Base-by-base conservation (phyloP, 495 filamentous ascomycete species). In the Lepraria neglecta region DNA sequence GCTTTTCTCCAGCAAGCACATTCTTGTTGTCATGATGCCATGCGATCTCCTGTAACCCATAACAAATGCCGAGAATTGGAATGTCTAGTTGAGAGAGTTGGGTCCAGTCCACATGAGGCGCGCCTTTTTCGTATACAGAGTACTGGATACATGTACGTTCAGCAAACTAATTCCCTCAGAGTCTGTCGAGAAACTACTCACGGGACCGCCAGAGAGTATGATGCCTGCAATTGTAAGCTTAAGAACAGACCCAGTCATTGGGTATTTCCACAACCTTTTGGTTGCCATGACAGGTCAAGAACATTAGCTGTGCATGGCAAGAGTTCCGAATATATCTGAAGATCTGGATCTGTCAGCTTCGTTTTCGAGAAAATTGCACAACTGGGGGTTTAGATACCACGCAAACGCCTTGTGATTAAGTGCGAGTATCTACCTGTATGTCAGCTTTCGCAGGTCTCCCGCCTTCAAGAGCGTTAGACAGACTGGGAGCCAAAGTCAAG, bases 261-360 rank as follows among this genome's bases (percentile, higher is more conserved):
- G 19, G 31, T 17, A 35, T 53, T 52, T 50, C 89, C 86, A 64
- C 91, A 80, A 68, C 91, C 91, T 72, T 88, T 90, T 19, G 92
- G 92, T 67, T 82, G 89, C 79, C 80, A 97, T 28, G 76, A 65
- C 14, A 97, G 81, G 52, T 95, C 89, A 6, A 81, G 72, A 14
- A 97, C 70, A 78, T 92, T 95, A 59, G 86, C 83, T 58, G 90
- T 97, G 77, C 92, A 97, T 33, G 91, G 92, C 50, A 96, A 83
- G 85, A 97, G 88, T 77, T 97, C 92, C 45, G 83, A 83, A 78
- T 88, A 96, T 71, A 97, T 81, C 78, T 89, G 87, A 75, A 96
- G 79, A 48, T 86, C 84, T 65, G 11, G 6, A 54, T 11, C 4
- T 38, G n/a, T 54, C 17, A 54, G 51, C 3, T 6, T 54, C 51